Conservation (phyloP, 2,329 filamentous ascomycete species). For the Aspergillus caelatus region DNA sequence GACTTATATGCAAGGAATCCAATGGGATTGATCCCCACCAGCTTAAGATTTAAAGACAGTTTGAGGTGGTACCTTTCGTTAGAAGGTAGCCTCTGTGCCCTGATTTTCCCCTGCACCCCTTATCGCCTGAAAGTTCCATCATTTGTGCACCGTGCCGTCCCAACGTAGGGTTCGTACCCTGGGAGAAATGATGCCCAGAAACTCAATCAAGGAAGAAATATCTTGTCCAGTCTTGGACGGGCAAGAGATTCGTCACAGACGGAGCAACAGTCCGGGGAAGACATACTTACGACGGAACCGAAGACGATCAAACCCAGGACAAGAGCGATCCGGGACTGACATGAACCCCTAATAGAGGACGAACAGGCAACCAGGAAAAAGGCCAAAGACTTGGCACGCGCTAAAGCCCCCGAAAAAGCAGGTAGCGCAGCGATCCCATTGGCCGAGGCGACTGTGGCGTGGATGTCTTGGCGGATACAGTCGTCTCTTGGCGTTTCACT, state of each 20-base stretch:
- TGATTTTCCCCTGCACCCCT: not conserved
- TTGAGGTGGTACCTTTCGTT: not conserved
- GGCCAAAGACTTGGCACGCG: not conserved
- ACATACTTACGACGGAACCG: not conserved
- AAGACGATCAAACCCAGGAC: not conserved
- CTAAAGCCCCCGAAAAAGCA: not conserved
- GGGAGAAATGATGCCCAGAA: not conserved
- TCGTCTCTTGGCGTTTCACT: constrained; percentile 1
- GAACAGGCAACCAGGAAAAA: not conserved
- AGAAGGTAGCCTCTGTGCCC: not conserved
- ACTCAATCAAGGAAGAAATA: not conserved
- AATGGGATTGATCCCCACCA: not conserved
- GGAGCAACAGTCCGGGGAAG: not conserved
- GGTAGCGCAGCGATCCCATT: not conserved
- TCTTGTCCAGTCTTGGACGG: not conserved
- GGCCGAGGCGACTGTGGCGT: not conserved
- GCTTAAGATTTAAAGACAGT: not conserved
- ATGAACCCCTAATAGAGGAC: not conserved
- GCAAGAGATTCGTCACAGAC: not conserved
- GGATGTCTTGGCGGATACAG: not conserved
- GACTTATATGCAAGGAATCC: not conserved
- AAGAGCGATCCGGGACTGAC: not conserved
- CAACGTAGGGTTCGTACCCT: not conserved
- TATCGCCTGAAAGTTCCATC: not conserved
- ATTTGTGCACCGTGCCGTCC: not conserved